Conservation (phyloP, 129 eudicot species). For the Escallonia rubra region DNA sequence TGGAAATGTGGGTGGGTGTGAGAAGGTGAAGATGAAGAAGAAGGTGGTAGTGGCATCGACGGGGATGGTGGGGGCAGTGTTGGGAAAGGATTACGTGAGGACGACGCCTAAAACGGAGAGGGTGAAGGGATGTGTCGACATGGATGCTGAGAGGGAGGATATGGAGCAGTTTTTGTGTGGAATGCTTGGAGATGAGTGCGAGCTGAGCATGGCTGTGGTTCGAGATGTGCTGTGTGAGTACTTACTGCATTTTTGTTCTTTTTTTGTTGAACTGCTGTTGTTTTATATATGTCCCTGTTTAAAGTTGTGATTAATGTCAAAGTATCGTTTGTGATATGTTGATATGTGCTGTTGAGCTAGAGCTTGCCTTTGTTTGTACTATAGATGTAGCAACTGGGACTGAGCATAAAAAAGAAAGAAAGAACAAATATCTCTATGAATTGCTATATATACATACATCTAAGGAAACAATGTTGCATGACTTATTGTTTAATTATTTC, state of each 20-base stretch:
- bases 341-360: no score
- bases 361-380: no score
- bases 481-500: no score
- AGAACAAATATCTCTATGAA: no score
- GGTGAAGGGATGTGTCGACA: conserved; percentile 25
- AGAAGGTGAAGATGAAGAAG: conserved; percentile 36
- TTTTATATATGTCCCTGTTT: no score
- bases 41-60: conserved; percentile 63
- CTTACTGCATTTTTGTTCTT: not conserved
- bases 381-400: no score
- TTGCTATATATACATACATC: no score
- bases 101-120: conserved; percentile 24
- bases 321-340: no score
- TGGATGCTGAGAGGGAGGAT: conserved; percentile 39
- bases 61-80: conserved; percentile 61
- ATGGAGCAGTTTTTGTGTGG: conserved; percentile 80
- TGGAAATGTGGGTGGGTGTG: conserved; percentile 8
- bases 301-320: no score
- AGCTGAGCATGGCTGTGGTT: conserved; percentile 76
- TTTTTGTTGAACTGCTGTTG: not conserved
- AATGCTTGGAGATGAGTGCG: conserved; percentile 80
- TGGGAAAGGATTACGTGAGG: conserved; percentile 78
- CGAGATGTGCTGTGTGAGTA: conserved; percentile 85
- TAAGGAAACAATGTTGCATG: no score
- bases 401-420: no score